Conservation (phyloP, 768 basidiomycete species). For the Tephrocybe sp. region DNA sequence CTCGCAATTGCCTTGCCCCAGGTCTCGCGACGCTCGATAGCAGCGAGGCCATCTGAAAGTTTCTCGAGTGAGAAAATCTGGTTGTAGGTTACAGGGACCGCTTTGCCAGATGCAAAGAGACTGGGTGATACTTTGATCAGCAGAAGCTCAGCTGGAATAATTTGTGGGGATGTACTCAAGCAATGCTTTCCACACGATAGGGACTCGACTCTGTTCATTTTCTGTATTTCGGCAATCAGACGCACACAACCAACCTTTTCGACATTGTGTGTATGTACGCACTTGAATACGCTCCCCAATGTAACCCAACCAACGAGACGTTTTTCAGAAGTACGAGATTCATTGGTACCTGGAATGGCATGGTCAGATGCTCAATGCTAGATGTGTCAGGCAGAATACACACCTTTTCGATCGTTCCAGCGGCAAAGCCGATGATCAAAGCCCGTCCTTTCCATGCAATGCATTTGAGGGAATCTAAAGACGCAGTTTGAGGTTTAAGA, state of each 20-base stretch:
- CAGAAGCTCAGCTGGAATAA: not conserved
- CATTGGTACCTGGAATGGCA: slow-evolving; percentile 67
- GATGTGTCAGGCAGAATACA: not conserved
- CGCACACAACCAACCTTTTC: too few relatives aligned
- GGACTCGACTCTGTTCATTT: slow-evolving; percentile 65
- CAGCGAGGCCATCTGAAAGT: slow-evolving; percentile 66
- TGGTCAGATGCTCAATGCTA: not conserved
- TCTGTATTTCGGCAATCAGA: slow-evolving; percentile 33
- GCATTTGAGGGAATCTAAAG: slow-evolving; percentile 80
- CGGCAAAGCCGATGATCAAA: slow-evolving; percentile 92
- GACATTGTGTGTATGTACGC: too few relatives aligned
- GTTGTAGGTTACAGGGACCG: slow-evolving; percentile 70
- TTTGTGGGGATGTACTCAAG: slow-evolving; percentile 46
- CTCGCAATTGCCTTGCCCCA: slow-evolving; percentile 89
- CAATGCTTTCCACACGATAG: slow-evolving; percentile 70
- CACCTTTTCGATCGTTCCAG: slow-evolving; percentile 82
- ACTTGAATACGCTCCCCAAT: slow-evolving; percentile 85
- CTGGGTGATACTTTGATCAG: slow-evolving; percentile 31
- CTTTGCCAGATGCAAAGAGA: slow-evolving; percentile 63
- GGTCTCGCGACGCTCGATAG: slow-evolving; percentile 80
- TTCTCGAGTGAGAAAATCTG: slow-evolving; percentile 68
- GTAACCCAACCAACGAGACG: slow-evolving; percentile 77
- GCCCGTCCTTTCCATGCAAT: slow-evolving; percentile 94
- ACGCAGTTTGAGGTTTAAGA: not conserved
- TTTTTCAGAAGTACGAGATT: slow-evolving; percentile 86